Conservation (phyloP, 73 alveolate genomes). For the Paramecium sonneborni region DNA sequence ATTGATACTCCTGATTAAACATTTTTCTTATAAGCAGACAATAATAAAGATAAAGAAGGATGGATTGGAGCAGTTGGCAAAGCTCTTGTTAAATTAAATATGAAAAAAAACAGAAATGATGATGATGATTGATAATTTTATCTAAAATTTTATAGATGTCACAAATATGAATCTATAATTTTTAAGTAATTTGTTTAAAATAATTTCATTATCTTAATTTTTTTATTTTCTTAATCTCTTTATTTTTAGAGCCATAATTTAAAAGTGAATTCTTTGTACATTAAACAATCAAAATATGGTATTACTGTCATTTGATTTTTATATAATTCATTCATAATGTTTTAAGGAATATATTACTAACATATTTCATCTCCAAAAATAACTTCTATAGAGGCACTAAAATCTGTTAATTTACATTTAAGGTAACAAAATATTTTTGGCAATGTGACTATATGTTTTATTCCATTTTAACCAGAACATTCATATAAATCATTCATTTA, state of each 20-base stretch:
- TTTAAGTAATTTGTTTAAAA: background rate
- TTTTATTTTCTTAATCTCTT: background rate
- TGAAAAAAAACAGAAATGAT: constrained; percentile 64
- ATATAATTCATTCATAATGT: background rate
- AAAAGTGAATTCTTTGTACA: background rate
- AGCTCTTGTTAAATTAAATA: constrained; percentile 82
- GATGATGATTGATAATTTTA: constrained; percentile 47
- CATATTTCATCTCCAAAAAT: background rate
- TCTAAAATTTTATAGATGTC: background rate
- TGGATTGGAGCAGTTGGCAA: constrained; percentile 96
- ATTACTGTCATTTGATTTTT: background rate
- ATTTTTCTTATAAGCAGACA: constrained; percentile 80
- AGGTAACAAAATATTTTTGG: background rate
- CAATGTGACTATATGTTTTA: background rate
- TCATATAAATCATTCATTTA: background rate
- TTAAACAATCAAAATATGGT: background rate
- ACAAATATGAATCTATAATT: background rate
- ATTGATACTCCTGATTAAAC: constrained; percentile 75
- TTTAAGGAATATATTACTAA: background rate
- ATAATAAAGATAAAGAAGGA: constrained; percentile 86
- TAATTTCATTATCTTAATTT: background rate
- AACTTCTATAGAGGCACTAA: background rate
- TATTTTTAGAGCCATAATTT: background rate
- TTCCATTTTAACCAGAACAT: background rate
- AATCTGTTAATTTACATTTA: background rate